A percentile compares a stretch with the other conserved stretches of the same genome.
These are phyloP conservation scores for Chamaenerion angustifolium DNA, from an alignment of 345 rosid genomes.

Conservation along the genomic window DNA sequence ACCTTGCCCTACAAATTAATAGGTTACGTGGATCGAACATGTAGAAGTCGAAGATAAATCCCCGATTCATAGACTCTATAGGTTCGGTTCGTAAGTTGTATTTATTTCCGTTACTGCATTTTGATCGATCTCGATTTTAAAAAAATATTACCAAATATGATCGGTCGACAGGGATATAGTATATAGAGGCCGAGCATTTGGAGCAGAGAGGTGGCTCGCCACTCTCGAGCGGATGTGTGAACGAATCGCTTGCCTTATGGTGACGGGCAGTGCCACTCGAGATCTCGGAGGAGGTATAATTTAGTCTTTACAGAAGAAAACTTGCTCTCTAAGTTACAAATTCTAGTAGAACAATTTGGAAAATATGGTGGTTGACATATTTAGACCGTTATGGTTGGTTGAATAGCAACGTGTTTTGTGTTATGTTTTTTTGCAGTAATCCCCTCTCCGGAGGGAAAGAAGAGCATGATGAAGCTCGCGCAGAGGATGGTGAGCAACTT, in stretches of 20 bases:
- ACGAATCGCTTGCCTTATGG: conserved; percentile 66
- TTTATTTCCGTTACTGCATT: too few species aligned
- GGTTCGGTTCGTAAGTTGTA: too few species aligned
- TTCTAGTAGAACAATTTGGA: too few species aligned
- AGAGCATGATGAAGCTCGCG: conserved; percentile 94
- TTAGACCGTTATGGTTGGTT: too few species aligned
- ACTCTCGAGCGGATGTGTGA: conserved; percentile 81
- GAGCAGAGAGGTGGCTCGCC: conserved; percentile 78
- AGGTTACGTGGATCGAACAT: conserved; percentile 96
- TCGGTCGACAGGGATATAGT: conserved; percentile 36
- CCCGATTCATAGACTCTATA: conserved; percentile 38
- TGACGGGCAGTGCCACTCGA: conserved; percentile 44
- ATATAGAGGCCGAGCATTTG: conserved; percentile 63
- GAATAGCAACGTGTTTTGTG: too few species aligned
- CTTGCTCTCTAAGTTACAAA: too few species aligned
- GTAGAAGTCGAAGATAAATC: conserved; percentile 67
- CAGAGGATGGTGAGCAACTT: conserved; percentile 82
- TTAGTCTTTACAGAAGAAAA: too few species aligned
- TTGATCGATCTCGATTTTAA: too few species aligned
- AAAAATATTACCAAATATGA: too few species aligned
- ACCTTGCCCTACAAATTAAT: conserved; percentile 2
- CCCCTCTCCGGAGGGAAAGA: conserved; percentile 77
- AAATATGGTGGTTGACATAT: too few species aligned
- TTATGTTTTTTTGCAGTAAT: conserved; percentile 40
- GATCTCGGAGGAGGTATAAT: conserved; percentile 70